Percentiles rank a stretch among this genome's conserved stretches.
phyloP scores from a whole-genome alignment of 768 basidiomycete species.

The Phanerochaete carnosa region DNA sequence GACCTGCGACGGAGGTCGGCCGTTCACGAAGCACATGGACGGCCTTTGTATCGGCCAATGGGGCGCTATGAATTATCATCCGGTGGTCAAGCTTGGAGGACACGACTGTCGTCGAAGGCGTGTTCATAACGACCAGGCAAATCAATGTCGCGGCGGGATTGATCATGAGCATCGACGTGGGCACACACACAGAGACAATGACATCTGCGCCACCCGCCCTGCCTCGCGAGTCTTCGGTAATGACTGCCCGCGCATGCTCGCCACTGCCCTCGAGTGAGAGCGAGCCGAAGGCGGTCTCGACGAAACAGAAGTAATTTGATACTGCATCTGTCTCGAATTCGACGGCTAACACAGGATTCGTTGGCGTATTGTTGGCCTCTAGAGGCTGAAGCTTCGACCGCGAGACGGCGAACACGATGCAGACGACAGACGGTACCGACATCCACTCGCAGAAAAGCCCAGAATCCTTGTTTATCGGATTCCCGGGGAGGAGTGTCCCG shows the following conservation, averaged over 20 bases:
- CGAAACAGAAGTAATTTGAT: slow-evolving; percentile 25
- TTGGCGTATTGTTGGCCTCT: slow-evolving; percentile 17
- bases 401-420: slow-evolving; percentile 35
- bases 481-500: slow-evolving; percentile 10
- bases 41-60: neutral
- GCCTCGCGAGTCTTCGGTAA: slow-evolving; percentile 17
- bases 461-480: neutral
- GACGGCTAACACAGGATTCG: slow-evolving; percentile 26
- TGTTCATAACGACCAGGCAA: neutral
- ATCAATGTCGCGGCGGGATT: neutral
- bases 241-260: slow-evolving; percentile 7
- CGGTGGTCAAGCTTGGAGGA: neutral
- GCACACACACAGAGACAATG: slow-evolving; percentile 23
- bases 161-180: slow-evolving; percentile 23
- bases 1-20: neutral
- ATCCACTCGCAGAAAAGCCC: slow-evolving; percentile 20
- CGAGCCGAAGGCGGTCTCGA: slow-evolving; percentile 21
- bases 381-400: slow-evolving; percentile 26
- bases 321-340: slow-evolving; percentile 13
- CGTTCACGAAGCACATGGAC: neutral
- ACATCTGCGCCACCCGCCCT: slow-evolving; percentile 14
- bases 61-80: neutral
- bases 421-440: slow-evolving; percentile 34
- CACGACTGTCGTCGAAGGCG: neutral
- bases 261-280: slow-evolving; percentile 10